These are phyloP conservation scores for Linnemannia hyalina DNA, from an alignment of 192 early-diverging fungal species.

Conservation along the genomic window DNA sequence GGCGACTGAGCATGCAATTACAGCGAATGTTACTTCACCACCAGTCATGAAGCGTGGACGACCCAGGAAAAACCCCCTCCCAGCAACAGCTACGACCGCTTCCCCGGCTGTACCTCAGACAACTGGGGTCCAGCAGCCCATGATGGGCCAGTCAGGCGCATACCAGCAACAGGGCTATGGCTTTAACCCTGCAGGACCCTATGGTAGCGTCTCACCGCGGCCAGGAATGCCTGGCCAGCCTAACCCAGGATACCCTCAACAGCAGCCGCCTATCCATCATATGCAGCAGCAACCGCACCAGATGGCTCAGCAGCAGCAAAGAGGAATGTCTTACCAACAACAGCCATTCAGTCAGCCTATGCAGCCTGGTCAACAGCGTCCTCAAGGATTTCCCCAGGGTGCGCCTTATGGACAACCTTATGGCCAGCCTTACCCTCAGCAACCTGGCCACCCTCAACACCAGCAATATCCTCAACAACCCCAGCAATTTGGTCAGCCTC, in stretches of 20 bases:
- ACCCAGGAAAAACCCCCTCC: conserved; percentile 42
- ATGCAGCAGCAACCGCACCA: conserved; percentile 48
- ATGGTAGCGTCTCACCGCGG: conserved; percentile 12
- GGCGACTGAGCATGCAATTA: conserved; percentile 41
- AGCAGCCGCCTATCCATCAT: conserved; percentile 36
- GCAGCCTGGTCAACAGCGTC: conserved; percentile 34
- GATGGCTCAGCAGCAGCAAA: conserved; percentile 28
- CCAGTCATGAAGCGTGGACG: conserved; percentile 55
- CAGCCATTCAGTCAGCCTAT: conserved; percentile 28
- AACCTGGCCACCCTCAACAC: conserved; percentile 22
- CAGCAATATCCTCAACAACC: conserved; percentile 34
- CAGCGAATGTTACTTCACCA: conserved; percentile 27
- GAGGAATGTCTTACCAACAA: conserved; percentile 33
- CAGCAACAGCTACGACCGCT: neutral
- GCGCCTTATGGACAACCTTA: conserved; percentile 14
- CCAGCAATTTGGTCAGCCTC: conserved; percentile 36
- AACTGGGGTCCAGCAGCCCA: conserved; percentile 11
- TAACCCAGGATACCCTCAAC: conserved; percentile 26
- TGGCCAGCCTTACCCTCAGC: conserved; percentile 29
- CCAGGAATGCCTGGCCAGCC: conserved; percentile 38
- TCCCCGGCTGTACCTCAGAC: neutral
- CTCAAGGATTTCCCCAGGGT: conserved; percentile 25
- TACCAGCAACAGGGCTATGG: conserved; percentile 30
- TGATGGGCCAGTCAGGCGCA: conserved; percentile 31
- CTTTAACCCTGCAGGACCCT: conserved; percentile 38